Percentiles rank a stretch among this genome's conserved stretches.
These are phyloP conservation scores for Pseudopithomyces chartarum DNA, from an alignment of 2,329 filamentous ascomycete genomes.

Conservation along the genomic window DNA sequence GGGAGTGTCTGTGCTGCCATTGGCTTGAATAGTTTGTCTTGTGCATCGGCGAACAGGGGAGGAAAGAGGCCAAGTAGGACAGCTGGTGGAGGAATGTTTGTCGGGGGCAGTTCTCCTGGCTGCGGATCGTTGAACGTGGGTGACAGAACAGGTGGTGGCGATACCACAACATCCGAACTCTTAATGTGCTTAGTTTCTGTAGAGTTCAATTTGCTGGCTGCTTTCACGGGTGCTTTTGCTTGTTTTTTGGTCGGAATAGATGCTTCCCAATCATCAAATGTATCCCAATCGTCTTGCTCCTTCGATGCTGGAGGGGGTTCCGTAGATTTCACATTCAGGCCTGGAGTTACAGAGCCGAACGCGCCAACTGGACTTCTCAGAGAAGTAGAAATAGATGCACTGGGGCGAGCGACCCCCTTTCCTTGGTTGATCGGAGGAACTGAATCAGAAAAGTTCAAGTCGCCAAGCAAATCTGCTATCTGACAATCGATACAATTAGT, in stretches of 20 bases:
- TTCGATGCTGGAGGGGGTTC: slow-evolving; percentile 10
- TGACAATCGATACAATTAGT: background rate
- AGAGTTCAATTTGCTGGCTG: slow-evolving; percentile 7
- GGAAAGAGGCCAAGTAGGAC: slow-evolving; percentile 80
- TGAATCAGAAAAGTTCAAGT: slow-evolving; percentile 29
- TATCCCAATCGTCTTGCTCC: slow-evolving; percentile 51
- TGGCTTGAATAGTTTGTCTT: slow-evolving; percentile 68
- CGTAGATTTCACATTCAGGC: slow-evolving; percentile 8
- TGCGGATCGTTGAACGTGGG: slow-evolving; percentile 24
- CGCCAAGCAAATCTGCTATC: slow-evolving; percentile 34
- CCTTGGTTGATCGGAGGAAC: slow-evolving; percentile 9
- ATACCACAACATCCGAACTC: background rate
- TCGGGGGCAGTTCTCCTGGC: slow-evolving; percentile 63
- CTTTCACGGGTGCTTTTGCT: background rate
- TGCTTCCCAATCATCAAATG: slow-evolving; percentile 51
- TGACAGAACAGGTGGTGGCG: slow-evolving; percentile 27
- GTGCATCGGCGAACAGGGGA: slow-evolving; percentile 68
- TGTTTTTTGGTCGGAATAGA: slow-evolving; percentile 30
- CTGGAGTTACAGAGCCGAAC: slow-evolving; percentile 18
- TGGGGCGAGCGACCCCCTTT: slow-evolving; percentile 1
- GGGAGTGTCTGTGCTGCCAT: slow-evolving; percentile 63
- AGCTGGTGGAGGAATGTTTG: slow-evolving; percentile 87
- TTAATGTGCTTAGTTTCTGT: slow-evolving; percentile 4
- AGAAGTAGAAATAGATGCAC: background rate
- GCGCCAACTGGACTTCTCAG: slow-evolving; percentile 13